phyloP scores from a whole-genome alignment of 169 alveolate genomes.

The Miamiensis avidus region DNA sequence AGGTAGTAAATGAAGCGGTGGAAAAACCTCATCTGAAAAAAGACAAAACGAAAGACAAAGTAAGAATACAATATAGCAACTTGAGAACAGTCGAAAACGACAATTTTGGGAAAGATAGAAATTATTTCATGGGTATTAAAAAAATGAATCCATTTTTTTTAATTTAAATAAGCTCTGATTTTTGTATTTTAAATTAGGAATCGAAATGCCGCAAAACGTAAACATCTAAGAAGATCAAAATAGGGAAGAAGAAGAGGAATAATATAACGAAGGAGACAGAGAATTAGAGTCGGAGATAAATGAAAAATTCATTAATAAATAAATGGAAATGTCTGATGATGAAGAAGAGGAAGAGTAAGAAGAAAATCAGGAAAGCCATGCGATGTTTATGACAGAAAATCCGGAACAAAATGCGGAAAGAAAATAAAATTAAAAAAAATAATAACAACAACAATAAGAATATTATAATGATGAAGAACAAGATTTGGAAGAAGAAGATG shows the following conservation, averaged over 20 bases:
- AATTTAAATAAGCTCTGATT: background rate
- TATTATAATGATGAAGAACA: too few species aligned
- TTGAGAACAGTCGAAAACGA: slow-evolving; percentile 47
- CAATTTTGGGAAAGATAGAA: slow-evolving; percentile 18
- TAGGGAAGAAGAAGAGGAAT: background rate
- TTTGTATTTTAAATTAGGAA: background rate
- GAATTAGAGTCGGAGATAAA: background rate
- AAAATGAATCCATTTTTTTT: background rate
- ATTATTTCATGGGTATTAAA: slow-evolving; percentile 16
- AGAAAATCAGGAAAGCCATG: slow-evolving; percentile 27
- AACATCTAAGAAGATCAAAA: background rate
- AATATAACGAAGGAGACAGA: slow-evolving; percentile 1
- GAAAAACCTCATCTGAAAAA: slow-evolving; percentile 35
- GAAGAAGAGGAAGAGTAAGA: slow-evolving; percentile 19
- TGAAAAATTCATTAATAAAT: background rate
- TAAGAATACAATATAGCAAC: slow-evolving; percentile 27
- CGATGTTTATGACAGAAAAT: slow-evolving; percentile 43
- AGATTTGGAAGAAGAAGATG: too few species aligned
- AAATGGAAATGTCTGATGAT: background rate
- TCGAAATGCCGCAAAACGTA: slow-evolving; percentile 10
- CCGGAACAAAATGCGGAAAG: background rate
- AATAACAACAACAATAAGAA: background rate
- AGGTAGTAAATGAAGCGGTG: slow-evolving; percentile 35
- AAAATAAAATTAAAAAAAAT: background rate
- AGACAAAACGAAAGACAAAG: slow-evolving; percentile 16